phyloP scores from a whole-genome alignment of 1,284 basidiomycete species.

The Fomitopsis betulina region DNA sequence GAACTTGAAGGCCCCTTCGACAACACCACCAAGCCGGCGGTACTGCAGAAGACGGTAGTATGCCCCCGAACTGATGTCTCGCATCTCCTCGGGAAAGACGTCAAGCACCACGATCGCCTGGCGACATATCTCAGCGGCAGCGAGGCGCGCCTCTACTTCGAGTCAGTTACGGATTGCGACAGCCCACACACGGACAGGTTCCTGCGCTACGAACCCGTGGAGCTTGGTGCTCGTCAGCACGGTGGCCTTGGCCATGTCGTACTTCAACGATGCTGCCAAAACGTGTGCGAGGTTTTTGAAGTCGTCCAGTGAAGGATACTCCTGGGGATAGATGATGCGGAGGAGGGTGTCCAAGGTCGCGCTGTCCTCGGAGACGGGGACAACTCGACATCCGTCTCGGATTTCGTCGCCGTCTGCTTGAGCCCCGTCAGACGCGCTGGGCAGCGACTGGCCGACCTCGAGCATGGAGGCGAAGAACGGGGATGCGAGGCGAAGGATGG shows the following conservation, averaged over 20 bases:
- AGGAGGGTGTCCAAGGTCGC: constrained; percentile 14
- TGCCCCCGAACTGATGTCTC: constrained; percentile 6
- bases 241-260: constrained; percentile 10
- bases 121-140: not conserved
- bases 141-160: constrained; percentile 2
- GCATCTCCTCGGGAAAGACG: not conserved
- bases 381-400: not conserved
- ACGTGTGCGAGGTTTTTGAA: constrained; percentile 5
- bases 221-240: constrained; percentile 2
- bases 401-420: not conserved
- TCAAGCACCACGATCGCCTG: not conserved
- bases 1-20: not conserved
- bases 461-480: constrained; percentile 9
- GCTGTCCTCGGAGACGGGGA: constrained; percentile 11
- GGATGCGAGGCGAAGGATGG: constrained; percentile 11
- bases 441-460: constrained; percentile 2
- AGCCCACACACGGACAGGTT: constrained; percentile 11
- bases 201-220: not conserved
- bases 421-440: not conserved
- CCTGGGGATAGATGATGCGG: constrained; percentile 14
- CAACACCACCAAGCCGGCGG: not conserved
- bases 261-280: constrained; percentile 13
- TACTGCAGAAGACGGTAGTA: constrained; percentile 13
- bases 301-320: constrained; percentile 10
- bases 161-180: constrained; percentile 22